phyloP scores from a whole-genome alignment of 768 basidiomycete species.

The Tulasnella sp. region DNA sequence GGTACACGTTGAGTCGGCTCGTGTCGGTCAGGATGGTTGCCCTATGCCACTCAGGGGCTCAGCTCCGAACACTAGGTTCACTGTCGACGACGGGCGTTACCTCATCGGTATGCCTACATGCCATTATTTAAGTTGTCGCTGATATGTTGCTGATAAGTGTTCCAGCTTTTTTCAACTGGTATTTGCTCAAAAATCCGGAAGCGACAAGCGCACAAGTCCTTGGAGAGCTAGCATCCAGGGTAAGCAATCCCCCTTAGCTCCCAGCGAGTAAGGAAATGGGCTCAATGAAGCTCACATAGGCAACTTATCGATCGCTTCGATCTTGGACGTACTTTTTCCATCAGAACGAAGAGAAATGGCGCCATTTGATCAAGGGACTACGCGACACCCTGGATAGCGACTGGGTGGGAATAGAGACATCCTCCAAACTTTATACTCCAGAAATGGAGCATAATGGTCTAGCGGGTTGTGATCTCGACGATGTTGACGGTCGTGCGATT shows the following conservation, averaged over 20 bases:
- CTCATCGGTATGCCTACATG: background rate
- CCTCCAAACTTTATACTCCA: too few relatives aligned
- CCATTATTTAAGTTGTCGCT: too few relatives aligned
- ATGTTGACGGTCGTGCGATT: too few relatives aligned
- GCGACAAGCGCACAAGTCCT: background rate
- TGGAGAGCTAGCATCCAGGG: background rate
- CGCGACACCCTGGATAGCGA: background rate
- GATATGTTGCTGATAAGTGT: background rate
- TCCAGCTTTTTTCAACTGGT: conserved; percentile 10
- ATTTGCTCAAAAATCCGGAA: background rate
- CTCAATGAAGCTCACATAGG: background rate
- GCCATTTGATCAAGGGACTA: background rate
- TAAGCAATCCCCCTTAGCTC: background rate
- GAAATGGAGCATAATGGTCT: too few relatives aligned
- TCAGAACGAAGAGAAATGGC: conserved; percentile 3
- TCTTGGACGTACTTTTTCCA: conserved; percentile 7
- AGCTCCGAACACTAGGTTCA: background rate
- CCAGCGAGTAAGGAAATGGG: too few relatives aligned
- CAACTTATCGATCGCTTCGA: conserved; percentile 5
- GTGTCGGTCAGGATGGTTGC: background rate
- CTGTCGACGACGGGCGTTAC: conserved; percentile 1
- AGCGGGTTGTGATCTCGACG: too few relatives aligned
- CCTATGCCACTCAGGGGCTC: background rate
- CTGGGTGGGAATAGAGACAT: too few relatives aligned
- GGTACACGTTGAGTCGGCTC: background rate